Evolutionary conservation across 2,329 filamentous ascomycete genomes (phyloP), one percentile per base, ranked within the genome.

Genomic region (Aspergillus melleus): DNA sequence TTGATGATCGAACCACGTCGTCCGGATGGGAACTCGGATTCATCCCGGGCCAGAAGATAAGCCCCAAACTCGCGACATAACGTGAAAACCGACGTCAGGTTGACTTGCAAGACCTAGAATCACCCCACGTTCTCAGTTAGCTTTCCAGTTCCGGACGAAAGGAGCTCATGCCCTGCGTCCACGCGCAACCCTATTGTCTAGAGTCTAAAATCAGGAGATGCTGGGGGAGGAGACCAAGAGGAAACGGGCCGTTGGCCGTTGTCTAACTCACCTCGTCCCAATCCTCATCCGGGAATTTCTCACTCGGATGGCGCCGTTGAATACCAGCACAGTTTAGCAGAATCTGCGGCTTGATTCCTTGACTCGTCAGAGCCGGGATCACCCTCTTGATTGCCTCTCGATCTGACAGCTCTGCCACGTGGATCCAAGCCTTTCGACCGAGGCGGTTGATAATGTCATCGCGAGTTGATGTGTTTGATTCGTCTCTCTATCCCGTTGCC

Each of bases 241-340:
- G 47, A 47, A 32, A 46, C 44, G 52, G 54, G 19, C 49, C 20
- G 22, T 29, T 9, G 26, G 29, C n/a, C n/a, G 9, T 29, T 49
- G 16, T 46, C n/a, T 20, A 55, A 67, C 70, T 54, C 59, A 85
- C 85, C 69, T 89, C 86, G 70, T 89, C 84, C 84, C 91, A 96
- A 78, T 95, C 90, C 49, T 80, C 77, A 71, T 90, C 86, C 0
- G 91, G 91, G 72, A 96, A 96, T 60, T 84, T 76, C 68, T 92
- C 86, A 49, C 88, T 87, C 0, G 90, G 86, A 74, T 95, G 90
- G 14, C 92, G 84, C 63, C 87, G 84, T 76, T 96, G 92, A 72
- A 96, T 93, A 26, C 92, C 92, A 19, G 90, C 92, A 77, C 90
- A 94, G 79, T 93, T 96, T 68, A 96, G 79, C 8, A 96, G 84